Conservation (phyloP, 345 rosid species). For the Noccaea caerulescens region DNA sequence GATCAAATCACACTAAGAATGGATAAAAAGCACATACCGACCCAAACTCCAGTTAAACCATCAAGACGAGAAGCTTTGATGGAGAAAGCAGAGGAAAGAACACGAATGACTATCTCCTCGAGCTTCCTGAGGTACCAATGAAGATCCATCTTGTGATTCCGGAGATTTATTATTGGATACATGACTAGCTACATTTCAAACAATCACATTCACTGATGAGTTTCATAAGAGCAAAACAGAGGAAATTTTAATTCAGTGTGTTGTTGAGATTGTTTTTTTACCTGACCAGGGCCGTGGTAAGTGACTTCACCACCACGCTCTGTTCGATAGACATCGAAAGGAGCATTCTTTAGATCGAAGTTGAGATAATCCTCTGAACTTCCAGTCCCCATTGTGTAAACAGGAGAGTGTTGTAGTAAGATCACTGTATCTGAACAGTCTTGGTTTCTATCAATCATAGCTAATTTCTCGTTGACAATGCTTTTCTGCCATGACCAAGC, state of each 20-base stretch:
- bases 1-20: slow-evolving; percentile 9
- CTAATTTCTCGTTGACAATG: slow-evolving; percentile 58
- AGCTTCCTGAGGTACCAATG: slow-evolving; percentile 90
- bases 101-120: slow-evolving; percentile 79
- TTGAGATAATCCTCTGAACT: slow-evolving; percentile 62
- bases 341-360: slow-evolving; percentile 65
- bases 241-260: not conserved
- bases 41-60: slow-evolving; percentile 88
- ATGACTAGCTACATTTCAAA: slow-evolving; percentile 62
- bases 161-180: slow-evolving; percentile 84
- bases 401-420: slow-evolving; percentile 66
- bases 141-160: slow-evolving; percentile 91
- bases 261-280: slow-evolving; percentile 19
- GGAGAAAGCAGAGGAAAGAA: slow-evolving; percentile 65
- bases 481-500: slow-evolving; percentile 81
- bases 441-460: slow-evolving; percentile 49
- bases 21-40: slow-evolving; percentile 49
- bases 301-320: slow-evolving; percentile 96
- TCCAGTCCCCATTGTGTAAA: slow-evolving; percentile 77
- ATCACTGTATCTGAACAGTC: slow-evolving; percentile 68
- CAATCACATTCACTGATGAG: slow-evolving; percentile 9
- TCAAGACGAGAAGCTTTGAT: slow-evolving; percentile 69
- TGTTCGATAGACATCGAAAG: slow-evolving; percentile 68
- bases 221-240: not conserved
- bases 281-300: slow-evolving; percentile 94